Conservation (phyloP, 2,329 filamentous ascomycete species). For the Cladophialophora bantiana region DNA sequence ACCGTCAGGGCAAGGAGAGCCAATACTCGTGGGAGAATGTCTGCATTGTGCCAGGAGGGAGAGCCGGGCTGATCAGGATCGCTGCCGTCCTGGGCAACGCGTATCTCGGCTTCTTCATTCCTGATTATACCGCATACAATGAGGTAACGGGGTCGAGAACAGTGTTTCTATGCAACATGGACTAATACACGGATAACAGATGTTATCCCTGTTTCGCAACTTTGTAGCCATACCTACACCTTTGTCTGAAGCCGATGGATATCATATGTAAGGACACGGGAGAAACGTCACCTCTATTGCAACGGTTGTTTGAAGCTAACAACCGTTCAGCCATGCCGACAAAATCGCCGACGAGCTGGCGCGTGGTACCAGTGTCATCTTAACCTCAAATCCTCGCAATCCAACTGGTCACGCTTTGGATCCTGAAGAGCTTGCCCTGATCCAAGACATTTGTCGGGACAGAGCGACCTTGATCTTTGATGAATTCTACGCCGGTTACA, state of each 20-base stretch:
- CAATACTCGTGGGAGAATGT: conserved; percentile 98
- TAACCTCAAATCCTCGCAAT: conserved; percentile 95
- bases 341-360: conserved; percentile 92
- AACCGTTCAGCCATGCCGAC: conserved; percentile 67
- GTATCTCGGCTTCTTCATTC: conserved; percentile 92
- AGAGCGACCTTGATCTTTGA: conserved; percentile 92
- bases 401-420: conserved; percentile 87
- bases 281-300: neutral
- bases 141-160: conserved; percentile 54
- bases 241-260: conserved; percentile 81
- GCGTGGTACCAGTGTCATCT: conserved; percentile 82
- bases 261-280: conserved; percentile 68
- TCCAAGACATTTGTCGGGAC: conserved; percentile 91
- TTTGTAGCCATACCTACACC: conserved; percentile 88
- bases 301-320: neutral
- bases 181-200: conserved; percentile 49
- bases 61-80: conserved; percentile 91
- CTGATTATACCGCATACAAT: conserved; percentile 96
- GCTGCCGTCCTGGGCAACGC: conserved; percentile 92
- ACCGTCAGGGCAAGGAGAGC: conserved; percentile 83
- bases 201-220: conserved; percentile 94
- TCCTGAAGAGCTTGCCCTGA: conserved; percentile 84
- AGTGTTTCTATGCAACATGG: neutral
- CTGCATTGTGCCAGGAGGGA: conserved; percentile 84
- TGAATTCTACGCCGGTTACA: conserved; percentile 93